phyloP scores from a whole-genome alignment of 139 green algal genomes.

The Mesotaenium endlicherianum region DNA sequence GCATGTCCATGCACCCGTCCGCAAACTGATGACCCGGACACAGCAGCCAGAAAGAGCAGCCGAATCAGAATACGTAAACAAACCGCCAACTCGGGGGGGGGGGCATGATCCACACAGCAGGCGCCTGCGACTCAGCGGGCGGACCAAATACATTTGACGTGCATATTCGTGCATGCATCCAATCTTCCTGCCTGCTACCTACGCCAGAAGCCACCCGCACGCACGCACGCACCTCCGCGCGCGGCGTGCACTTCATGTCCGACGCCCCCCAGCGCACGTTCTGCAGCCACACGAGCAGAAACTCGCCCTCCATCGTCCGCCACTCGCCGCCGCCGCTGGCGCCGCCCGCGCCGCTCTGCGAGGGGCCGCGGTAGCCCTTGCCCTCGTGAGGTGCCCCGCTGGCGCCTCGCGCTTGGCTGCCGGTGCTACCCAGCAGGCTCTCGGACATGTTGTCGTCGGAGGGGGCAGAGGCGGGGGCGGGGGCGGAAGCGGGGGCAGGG shows the following conservation, averaged over 20 bases:
- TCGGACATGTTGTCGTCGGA: neutral
- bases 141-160: neutral
- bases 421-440: neutral
- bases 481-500: neutral
- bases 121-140: neutral
- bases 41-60: neutral
- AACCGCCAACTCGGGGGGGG: neutral
- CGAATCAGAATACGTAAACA: neutral
- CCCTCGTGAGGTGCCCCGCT: neutral
- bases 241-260: neutral
- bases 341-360: neutral
- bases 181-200: too few species aligned
- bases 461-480: too few species aligned
- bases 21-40: too few species aligned
- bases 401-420: neutral
- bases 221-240: neutral
- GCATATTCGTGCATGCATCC: too few species aligned
- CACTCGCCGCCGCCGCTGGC: neutral
- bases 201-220: too few species aligned
- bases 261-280: neutral
- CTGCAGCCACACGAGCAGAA: conserved; percentile 17
- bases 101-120: neutral
- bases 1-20: conserved; percentile 30
- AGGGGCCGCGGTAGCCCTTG: neutral
- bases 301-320: neutral